Conservation (phyloP, 441 rosid genomes). For the Corymbia citriodora region DNA sequence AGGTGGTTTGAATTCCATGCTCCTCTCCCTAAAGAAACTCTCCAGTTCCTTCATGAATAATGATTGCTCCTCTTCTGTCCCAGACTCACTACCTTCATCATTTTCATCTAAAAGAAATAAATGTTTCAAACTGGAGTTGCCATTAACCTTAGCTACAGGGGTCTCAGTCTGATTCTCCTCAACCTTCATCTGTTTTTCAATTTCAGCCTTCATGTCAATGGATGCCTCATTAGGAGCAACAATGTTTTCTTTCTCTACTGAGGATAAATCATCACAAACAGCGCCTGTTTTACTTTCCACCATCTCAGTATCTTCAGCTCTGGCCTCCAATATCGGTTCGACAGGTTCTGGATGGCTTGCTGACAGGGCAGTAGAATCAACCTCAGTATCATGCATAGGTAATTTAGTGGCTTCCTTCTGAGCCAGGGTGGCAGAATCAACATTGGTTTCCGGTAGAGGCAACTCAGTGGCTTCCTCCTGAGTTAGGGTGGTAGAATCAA, state of each 20-base stretch:
- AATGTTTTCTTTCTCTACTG: slow-evolving; percentile 14
- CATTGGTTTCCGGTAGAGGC: slow-evolving; percentile 2
- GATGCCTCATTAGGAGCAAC: slow-evolving; percentile 19
- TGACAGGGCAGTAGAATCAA: slow-evolving; percentile 9
- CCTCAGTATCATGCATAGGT: background rate
- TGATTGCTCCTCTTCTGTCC: slow-evolving; percentile 64
- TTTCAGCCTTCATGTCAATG: slow-evolving; percentile 30
- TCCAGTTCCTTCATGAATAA: slow-evolving; percentile 58
- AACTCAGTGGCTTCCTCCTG: background rate
- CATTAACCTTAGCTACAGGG: slow-evolving; percentile 21
- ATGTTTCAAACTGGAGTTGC: slow-evolving; percentile 25
- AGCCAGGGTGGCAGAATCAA: background rate
- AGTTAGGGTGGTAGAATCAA: background rate
- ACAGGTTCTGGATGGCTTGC: background rate
- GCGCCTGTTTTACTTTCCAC: slow-evolving; percentile 17
- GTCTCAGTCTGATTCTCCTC: slow-evolving; percentile 19
- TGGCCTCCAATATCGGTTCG: slow-evolving; percentile 4
- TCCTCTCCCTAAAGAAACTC: slow-evolving; percentile 46
- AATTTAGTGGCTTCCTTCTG: background rate
- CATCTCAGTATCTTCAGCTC: slow-evolving; percentile 17
- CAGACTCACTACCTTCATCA: slow-evolving; percentile 57
- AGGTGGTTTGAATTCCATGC: slow-evolving; percentile 69
- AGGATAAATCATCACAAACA: slow-evolving; percentile 13
- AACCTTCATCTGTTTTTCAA: slow-evolving; percentile 22
- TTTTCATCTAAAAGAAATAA: slow-evolving; percentile 50